Conservation (phyloP, 768 basidiomycete genomes). For the Tubosaeta brunneosetosa region DNA sequence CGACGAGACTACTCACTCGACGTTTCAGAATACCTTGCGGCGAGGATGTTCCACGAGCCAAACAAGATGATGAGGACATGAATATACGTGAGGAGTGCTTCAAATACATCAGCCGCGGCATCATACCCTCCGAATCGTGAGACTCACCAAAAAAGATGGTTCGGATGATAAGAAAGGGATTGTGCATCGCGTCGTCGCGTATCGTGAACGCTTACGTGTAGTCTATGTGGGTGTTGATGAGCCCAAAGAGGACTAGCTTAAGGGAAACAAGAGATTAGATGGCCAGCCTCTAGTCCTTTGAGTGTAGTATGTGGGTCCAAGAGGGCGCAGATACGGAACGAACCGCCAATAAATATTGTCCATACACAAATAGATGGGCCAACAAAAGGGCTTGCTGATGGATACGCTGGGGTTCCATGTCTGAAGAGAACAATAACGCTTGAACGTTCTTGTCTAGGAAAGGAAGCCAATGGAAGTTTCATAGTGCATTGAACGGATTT, state of each 20-base stretch:
- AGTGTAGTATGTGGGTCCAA: slow-evolving; percentile 12
- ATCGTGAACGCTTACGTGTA: slow-evolving; percentile 9
- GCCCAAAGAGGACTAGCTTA: neutral
- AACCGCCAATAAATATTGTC: slow-evolving; percentile 14
- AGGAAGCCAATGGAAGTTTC: slow-evolving; percentile 11
- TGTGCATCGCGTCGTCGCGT: slow-evolving; percentile 34
- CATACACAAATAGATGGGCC: slow-evolving; percentile 6
- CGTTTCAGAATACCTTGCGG: slow-evolving; percentile 31
- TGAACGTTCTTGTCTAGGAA: slow-evolving; percentile 22
- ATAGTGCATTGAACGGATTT: neutral
- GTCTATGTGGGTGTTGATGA: neutral
- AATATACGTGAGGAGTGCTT: slow-evolving; percentile 44
- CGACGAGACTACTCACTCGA: slow-evolving; percentile 31
- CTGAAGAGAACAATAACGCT: slow-evolving; percentile 11
- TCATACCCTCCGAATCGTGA: neutral
- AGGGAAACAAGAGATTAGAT: slow-evolving; percentile 1
- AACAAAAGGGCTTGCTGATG: slow-evolving; percentile 13
- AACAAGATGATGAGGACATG: slow-evolving; percentile 51
- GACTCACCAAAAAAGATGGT: slow-evolving; percentile 53
- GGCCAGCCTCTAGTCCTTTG: slow-evolving; percentile 9
- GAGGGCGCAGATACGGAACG: too few relatives aligned
- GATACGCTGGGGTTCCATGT: neutral
- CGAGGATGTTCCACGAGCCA: slow-evolving; percentile 53
- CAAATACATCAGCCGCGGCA: slow-evolving; percentile 1
- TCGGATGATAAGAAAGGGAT: slow-evolving; percentile 53